Conservation (phyloP, 192 early-diverging fungal species). For the Backusella australiensis region DNA sequence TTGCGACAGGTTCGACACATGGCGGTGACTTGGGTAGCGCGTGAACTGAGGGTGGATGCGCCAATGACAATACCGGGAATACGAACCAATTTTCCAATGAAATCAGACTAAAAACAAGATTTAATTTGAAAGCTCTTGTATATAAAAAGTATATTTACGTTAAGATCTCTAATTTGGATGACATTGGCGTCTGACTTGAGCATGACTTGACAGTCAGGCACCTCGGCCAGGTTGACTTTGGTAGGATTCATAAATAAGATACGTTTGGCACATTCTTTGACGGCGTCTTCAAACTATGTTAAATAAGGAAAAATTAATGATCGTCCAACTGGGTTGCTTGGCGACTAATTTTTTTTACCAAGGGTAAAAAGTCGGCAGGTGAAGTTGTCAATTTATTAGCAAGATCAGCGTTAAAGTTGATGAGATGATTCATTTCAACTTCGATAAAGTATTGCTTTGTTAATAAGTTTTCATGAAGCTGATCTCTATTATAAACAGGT, state of each 20-base stretch:
- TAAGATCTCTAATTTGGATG: constrained; percentile 86
- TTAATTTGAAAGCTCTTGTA: background rate
- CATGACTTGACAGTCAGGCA: constrained; percentile 89
- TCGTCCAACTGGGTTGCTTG: background rate
- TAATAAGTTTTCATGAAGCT: constrained; percentile 82
- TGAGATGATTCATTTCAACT: constrained; percentile 85
- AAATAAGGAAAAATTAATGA: too few relatives aligned
- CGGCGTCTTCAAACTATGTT: constrained; percentile 80
- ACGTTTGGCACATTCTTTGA: constrained; percentile 71
- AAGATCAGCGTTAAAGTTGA: constrained; percentile 80
- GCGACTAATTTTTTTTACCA: constrained; percentile 49
- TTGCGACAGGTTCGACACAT: constrained; percentile 88
- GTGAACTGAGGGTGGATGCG: constrained; percentile 82
- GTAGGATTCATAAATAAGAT: constrained; percentile 58
- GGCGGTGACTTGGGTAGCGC: constrained; percentile 86
- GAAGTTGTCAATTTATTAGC: constrained; percentile 75
- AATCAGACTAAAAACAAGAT: constrained; percentile 52
- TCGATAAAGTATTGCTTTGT: constrained; percentile 77
- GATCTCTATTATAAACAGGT: constrained; percentile 61
- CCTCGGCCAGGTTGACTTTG: constrained; percentile 44
- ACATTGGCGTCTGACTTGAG: constrained; percentile 83
- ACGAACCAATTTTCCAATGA: constrained; percentile 91
- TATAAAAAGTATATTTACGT: constrained; percentile 45
- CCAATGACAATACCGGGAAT: constrained; percentile 96
- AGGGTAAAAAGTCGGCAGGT: constrained; percentile 78